phyloP scores from a whole-genome alignment of 768 basidiomycete species.

The Leccinellum albellum region DNA sequence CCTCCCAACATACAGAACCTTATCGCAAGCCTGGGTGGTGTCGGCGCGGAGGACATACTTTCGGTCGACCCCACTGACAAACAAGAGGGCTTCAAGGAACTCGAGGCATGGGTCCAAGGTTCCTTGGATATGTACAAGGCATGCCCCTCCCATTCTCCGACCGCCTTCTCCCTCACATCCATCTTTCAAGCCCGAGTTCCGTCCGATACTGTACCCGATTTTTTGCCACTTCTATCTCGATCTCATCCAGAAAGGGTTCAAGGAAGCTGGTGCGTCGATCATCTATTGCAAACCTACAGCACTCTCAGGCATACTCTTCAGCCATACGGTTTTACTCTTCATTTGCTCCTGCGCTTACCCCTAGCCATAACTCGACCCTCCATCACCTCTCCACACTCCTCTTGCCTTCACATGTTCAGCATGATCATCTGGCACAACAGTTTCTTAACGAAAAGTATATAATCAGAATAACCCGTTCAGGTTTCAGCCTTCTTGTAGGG shows the following conservation, averaged over 20 bases:
- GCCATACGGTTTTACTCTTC: constrained; percentile 72
- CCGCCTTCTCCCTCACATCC: constrained; percentile 12
- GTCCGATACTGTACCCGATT: constrained; percentile 90
- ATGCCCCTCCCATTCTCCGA: constrained; percentile 32
- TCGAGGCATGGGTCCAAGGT: constrained; percentile 87
- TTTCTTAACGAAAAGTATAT: constrained; percentile 90
- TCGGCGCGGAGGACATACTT: constrained; percentile 79
- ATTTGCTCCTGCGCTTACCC: constrained; percentile 64
- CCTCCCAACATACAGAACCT: constrained; percentile 70
- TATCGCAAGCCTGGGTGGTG: constrained; percentile 71
- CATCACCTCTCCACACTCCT: constrained; percentile 78
- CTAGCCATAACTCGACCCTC: constrained; percentile 64
- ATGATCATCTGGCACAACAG: constrained; percentile 76
- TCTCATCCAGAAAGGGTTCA: constrained; percentile 84
- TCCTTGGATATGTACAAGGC: constrained; percentile 90
- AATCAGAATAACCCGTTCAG: constrained; percentile 85
- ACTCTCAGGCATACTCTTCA: constrained; percentile 29
- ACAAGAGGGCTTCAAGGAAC: constrained; percentile 79
- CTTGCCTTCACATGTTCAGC: constrained; percentile 78
- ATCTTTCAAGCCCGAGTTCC: constrained; percentile 74
- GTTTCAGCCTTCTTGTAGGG: constrained; percentile 86
- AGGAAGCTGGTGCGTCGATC: constrained; percentile 71
- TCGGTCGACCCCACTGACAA: constrained; percentile 81
- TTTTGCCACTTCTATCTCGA: constrained; percentile 98
- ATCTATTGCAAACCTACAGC: not conserved